A percentile compares a stretch with the other conserved stretches of the same genome.
phyloP scores from a whole-genome alignment of 2,329 filamentous ascomycete species.

The Zymoseptoria pseudotritici region DNA sequence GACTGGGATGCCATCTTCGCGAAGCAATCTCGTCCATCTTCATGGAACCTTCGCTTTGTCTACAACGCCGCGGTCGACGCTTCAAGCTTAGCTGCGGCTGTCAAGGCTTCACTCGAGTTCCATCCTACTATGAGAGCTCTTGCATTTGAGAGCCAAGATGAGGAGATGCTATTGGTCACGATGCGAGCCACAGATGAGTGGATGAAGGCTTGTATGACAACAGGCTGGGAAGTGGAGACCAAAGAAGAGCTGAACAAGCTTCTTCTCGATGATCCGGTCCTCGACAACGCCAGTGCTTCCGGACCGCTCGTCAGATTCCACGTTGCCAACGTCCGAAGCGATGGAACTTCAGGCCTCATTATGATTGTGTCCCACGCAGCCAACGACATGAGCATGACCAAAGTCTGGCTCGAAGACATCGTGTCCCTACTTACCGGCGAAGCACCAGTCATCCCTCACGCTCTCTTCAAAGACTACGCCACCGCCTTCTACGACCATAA shows the following conservation, averaged over 20 bases:
- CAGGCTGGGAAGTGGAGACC: slow-evolving; percentile 24
- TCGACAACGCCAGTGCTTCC: slow-evolving; percentile 24
- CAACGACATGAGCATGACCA: slow-evolving; percentile 30
- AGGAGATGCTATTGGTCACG: slow-evolving; percentile 24
- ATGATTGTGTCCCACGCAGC: slow-evolving; percentile 26
- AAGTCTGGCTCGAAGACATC: slow-evolving; percentile 28
- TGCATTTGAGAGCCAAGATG: slow-evolving; percentile 19
- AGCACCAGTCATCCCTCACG: slow-evolving; percentile 21
- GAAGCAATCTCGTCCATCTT: slow-evolving; percentile 22
- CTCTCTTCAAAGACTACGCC: slow-evolving; percentile 26
- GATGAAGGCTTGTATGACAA: slow-evolving; percentile 24
- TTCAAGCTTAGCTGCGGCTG: slow-evolving; percentile 17
- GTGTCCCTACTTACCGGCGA: slow-evolving; percentile 22
- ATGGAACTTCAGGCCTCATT: slow-evolving; percentile 24
- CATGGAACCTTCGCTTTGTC: slow-evolving; percentile 28
- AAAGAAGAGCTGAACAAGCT: slow-evolving; percentile 24
- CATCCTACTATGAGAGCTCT: slow-evolving; percentile 27
- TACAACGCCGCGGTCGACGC: slow-evolving; percentile 21
- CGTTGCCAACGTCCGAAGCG: slow-evolving; percentile 20
- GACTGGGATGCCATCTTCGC: slow-evolving; percentile 29
- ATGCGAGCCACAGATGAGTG: slow-evolving; percentile 21
- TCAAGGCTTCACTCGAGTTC: slow-evolving; percentile 23
- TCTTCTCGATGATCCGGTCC: slow-evolving; percentile 21
- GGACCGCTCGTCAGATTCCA: slow-evolving; percentile 26
- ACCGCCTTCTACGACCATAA: slow-evolving; percentile 26